Base-by-base conservation (phyloP, 768 basidiomycete species). In the Calvatia gigantea region DNA sequence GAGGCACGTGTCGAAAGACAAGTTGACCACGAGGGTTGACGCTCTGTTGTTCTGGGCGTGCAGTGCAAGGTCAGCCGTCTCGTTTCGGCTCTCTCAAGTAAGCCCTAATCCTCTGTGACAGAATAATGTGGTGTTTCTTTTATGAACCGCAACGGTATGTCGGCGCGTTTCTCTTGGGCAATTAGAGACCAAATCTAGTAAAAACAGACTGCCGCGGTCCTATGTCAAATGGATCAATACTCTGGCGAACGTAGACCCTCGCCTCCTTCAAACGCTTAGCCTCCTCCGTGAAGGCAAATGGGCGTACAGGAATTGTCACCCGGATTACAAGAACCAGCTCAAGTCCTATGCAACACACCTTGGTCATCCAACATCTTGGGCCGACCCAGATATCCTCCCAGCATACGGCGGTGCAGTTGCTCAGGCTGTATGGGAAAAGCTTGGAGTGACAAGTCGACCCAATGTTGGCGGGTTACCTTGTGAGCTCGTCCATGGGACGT, bases 101-200 rank as follows among this genome's bases (percentile, higher is more conserved):
- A 31, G 48, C 49, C 29, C 35, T 56, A n/a, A 45, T 8, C 53
- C 15, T n/a, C 23, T 23, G 39, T 52, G 19, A 39, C 64, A 91
- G 90, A 63, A 90, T 91, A 51, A 91, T 91, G 88, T 91, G 90
- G 90, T 91, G 89, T 62, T 92, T 88, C 68, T 85, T 89, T 65
- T 91, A 92, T 62, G 75, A 85, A 63, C 88, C 89, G 3, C 73
- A 81, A 59, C 81, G 86, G 87, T 89, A 64, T 46, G 62, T 59
- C 14, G 27, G 19, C 32, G 33, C 17, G 44, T 15, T n/a, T 39
- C 39, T n/a, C n/a, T 14, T 4, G 4, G 25, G 3, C 23, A 41
- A 9, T 43, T 29, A 11, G 9, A 42, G 3, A 23, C 17, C 28
- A 49, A 3, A 56, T 32, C 7, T n/a, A n/a, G 19, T 19, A 19